Conservation (phyloP, 169 alveolate species). For the Cryptosporidium viatorum region DNA sequence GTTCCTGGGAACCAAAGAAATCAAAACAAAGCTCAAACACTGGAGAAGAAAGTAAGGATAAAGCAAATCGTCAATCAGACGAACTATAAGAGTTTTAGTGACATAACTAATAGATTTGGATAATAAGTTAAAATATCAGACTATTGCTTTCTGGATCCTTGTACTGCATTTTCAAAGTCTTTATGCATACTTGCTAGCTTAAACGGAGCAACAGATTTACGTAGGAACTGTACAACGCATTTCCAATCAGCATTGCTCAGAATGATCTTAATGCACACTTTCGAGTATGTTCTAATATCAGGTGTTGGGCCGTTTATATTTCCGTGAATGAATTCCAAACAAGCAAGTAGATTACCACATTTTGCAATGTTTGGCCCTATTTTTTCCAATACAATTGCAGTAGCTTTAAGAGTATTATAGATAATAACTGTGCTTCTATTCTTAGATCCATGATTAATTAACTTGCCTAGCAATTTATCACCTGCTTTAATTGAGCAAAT, state of each 20-base stretch:
- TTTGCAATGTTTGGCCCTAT: slow-evolving; percentile 49
- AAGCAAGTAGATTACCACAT: slow-evolving; percentile 38
- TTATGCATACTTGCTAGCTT: slow-evolving; percentile 33
- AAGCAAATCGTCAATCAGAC: slow-evolving; percentile 3
- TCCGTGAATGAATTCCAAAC: slow-evolving; percentile 65
- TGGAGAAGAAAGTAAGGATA: neutral
- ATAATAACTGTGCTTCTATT: slow-evolving; percentile 56
- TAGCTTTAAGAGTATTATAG: slow-evolving; percentile 34
- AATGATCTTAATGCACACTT: slow-evolving; percentile 19
- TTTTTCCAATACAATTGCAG: slow-evolving; percentile 53
- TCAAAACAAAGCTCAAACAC: neutral
- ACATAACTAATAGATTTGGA: slow-evolving; percentile 6
- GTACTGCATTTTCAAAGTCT: slow-evolving; percentile 51
- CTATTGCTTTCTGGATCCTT: neutral
- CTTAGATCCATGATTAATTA: slow-evolving; percentile 36
- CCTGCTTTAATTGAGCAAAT: slow-evolving; percentile 65
- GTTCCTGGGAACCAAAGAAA: slow-evolving; percentile 33
- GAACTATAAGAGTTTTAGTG: slow-evolving; percentile 24
- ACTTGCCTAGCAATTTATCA: slow-evolving; percentile 60
- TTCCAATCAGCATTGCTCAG: slow-evolving; percentile 60
- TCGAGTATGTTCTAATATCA: slow-evolving; percentile 61
- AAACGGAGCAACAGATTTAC: slow-evolving; percentile 56
- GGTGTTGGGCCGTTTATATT: slow-evolving; percentile 71
- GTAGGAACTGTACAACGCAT: slow-evolving; percentile 14
- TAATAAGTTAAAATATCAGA: neutral